A percentile compares a stretch with the other conserved stretches of the same genome.
These are phyloP conservation scores for Phytopythium sindhum DNA, from an alignment of 352 stramenopile genomes.

Conservation along the genomic window DNA sequence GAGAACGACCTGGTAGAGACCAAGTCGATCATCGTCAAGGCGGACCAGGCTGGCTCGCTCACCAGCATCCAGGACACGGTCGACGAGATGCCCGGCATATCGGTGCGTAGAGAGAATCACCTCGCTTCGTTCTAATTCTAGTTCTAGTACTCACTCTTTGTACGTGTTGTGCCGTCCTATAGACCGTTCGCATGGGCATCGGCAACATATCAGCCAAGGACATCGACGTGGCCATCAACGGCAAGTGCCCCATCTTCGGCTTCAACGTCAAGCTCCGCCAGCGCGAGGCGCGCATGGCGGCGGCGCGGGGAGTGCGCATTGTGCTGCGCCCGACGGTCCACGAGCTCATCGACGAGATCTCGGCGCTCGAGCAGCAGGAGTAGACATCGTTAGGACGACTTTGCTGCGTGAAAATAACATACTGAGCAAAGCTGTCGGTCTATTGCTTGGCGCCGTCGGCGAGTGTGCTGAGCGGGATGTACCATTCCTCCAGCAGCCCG, in stretches of 20 bases:
- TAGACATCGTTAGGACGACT: not conserved
- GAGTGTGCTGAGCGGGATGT: constrained; percentile 27
- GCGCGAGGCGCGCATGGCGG: constrained; percentile 57
- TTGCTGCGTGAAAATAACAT: not conserved
- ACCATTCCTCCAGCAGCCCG: constrained; percentile 47
- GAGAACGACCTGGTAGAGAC: constrained; percentile 41
- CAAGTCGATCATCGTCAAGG: constrained; percentile 79
- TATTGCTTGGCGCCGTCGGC: not conserved
- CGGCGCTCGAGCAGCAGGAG: constrained; percentile 28
- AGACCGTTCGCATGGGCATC: constrained; percentile 79
- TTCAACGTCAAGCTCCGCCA: constrained; percentile 76
- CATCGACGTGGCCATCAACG: constrained; percentile 78
- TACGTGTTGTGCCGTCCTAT: constrained; percentile 4
- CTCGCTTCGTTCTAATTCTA: not conserved
- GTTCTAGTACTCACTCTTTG: constrained; percentile 4
- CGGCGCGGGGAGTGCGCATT: constrained; percentile 53
- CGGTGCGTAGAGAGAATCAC: constrained; percentile 15
- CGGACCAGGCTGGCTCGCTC: constrained; percentile 71
- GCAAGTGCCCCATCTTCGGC: constrained; percentile 79
- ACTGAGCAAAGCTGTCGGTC: not conserved
- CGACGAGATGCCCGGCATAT: constrained; percentile 60
- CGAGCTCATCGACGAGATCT: constrained; percentile 76
- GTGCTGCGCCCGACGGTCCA: constrained; percentile 72
- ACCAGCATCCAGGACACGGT: constrained; percentile 84
- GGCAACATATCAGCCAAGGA: constrained; percentile 74